phyloP scores from a whole-genome alignment of 495 filamentous ascomycete genomes.

The Penicillium pancosmium region DNA sequence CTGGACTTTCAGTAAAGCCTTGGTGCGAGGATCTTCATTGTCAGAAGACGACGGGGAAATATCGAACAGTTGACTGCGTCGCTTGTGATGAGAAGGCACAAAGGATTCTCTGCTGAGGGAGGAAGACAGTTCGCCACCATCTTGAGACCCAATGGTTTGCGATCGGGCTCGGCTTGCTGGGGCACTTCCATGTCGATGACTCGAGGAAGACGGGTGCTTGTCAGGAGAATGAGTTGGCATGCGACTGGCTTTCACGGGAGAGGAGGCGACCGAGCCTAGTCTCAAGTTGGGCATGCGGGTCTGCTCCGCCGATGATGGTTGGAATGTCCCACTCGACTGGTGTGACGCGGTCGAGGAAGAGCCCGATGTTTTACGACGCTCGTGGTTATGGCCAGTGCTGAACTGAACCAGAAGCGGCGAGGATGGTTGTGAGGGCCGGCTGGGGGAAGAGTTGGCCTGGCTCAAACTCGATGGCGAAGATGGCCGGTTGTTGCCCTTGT shows the following conservation, averaged over 20 bases:
- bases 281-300: constrained; percentile 49
- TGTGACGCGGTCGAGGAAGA: constrained; percentile 83
- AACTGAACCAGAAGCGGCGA: constrained; percentile 94
- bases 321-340: constrained; percentile 70
- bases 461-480: constrained; percentile 80
- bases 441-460: constrained; percentile 84
- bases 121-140: constrained; percentile 67
- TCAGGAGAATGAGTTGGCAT: constrained; percentile 56
- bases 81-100: constrained; percentile 76
- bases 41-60: constrained; percentile 97
- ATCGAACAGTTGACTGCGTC: constrained; percentile 91
- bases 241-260: constrained; percentile 75
- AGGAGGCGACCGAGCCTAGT: constrained; percentile 68
- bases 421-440: constrained; percentile 85
- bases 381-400: constrained; percentile 72
- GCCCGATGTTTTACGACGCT: constrained; percentile 79
- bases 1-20: constrained; percentile 91
- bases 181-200: constrained; percentile 47
- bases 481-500: constrained; percentile 72
- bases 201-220: constrained; percentile 38
- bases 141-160: constrained; percentile 92
- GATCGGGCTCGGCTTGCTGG: constrained; percentile 73
- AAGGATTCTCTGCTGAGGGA: constrained; percentile 63
- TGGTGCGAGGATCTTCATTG: constrained; percentile 90
- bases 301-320: constrained; percentile 70